Base-by-base conservation (phyloP, 257 asterid genomes). In the Petunia axillaris region DNA sequence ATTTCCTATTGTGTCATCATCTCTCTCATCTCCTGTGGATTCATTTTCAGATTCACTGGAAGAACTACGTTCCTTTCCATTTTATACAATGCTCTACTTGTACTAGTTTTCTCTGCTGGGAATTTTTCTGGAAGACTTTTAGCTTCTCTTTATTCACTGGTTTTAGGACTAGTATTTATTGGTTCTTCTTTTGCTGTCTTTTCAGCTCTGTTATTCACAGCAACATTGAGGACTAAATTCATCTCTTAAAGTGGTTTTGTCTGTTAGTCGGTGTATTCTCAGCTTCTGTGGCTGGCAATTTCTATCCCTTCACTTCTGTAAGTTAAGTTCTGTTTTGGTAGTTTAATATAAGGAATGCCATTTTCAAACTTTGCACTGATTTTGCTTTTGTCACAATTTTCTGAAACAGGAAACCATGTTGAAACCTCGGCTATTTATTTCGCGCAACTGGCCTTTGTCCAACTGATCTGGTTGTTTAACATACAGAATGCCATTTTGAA, bases 401-500 rank as follows among this genome's bases (percentile, higher is more conserved):
- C 70, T 0, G 93, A 77, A 40, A 93, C 63, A 0, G 85, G 90
- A 54, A 89, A 86, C 7, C 89, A 80, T 91, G 91, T 6, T 63
- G 83, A 13, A 93, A 93, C 6, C 84, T 82, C 76, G 77, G 85
- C 88, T 36, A 77, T 54, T 79, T 83, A 82, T 79, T 75, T 16
- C 54, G 81, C 13, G 73, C 85, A 15, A 80, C 6, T 13, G 81
- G 86, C 73, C 90, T 86, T n/a, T 59, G 44, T 36, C 98, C 98
- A 35, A 1, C 16, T 75, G 82, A 76, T 91, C 91, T 0, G 91
- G 93, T 70, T 89, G 62, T 3, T 84, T 87, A 85, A 92, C 88
- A 76, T 65, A 60, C 77, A 91, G 94, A 40, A 58, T 77, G 58
- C 82, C 81, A 6, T 68, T 74, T 0, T 80, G 54, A 60, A 88